Conservation (phyloP, 169 alveolate genomes). For the Plasmodium fragile region DNA sequence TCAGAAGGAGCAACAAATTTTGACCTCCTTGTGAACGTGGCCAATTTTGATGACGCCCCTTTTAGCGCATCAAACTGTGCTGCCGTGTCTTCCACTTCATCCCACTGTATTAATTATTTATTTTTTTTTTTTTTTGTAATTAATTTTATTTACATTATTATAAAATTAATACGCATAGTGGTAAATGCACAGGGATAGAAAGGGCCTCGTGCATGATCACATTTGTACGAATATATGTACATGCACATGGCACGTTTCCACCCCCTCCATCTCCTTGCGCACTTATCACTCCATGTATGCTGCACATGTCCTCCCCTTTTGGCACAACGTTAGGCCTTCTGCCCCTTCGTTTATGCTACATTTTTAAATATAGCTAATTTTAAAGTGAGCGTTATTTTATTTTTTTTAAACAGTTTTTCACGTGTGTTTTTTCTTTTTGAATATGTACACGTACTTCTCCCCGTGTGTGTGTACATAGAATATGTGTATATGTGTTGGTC, state of each 20-base stretch:
- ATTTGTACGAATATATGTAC: neutral
- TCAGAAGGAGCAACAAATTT: neutral
- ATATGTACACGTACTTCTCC: neutral
- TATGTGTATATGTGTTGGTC: neutral
- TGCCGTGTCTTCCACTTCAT: neutral
- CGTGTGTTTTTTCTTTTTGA: neutral
- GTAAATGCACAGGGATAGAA: neutral
- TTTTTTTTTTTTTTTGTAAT: slow-evolving; percentile 59
- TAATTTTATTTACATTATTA: slow-evolving; percentile 33
- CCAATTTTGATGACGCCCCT: slow-evolving; percentile 11
- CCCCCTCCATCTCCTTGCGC: neutral
- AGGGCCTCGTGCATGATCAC: neutral
- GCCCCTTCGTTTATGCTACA: neutral
- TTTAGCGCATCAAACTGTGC: neutral
- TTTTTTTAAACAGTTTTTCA: neutral
- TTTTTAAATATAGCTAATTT: neutral
- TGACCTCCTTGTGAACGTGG: neutral
- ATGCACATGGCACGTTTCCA: neutral
- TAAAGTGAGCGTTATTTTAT: neutral
- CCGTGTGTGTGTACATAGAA: neutral
- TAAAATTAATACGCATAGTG: neutral
- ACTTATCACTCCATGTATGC: neutral
- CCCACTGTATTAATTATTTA: slow-evolving; percentile 4
- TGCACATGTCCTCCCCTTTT: neutral
- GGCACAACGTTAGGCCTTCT: neutral